phyloP scores from a whole-genome alignment of 2,329 filamentous ascomycete species.

The Exophiala viscosa region DNA sequence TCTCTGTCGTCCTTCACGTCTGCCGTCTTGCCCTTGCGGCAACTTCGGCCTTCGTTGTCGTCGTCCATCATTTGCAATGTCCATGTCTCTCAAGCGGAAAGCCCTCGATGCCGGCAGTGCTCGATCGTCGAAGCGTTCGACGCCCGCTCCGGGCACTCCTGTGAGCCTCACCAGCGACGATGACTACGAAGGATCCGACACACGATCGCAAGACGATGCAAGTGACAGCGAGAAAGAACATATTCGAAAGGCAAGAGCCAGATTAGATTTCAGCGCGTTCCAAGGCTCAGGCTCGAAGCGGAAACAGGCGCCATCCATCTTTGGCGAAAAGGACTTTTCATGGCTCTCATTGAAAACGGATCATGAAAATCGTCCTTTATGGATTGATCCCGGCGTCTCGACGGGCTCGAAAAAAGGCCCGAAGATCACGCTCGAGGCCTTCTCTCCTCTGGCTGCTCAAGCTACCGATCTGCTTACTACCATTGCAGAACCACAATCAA shows the following conservation, averaged over 20 bases:
- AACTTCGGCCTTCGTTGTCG: slow-evolving; percentile 16
- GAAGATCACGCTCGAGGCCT: slow-evolving; percentile 89
- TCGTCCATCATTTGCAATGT: slow-evolving; percentile 29
- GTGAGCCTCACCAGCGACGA: slow-evolving; percentile 51
- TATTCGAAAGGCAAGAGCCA: slow-evolving; percentile 36
- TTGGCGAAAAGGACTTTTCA: slow-evolving; percentile 71
- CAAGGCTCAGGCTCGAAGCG: slow-evolving; percentile 46
- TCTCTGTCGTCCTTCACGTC: neutral
- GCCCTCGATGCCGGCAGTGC: slow-evolving; percentile 36
- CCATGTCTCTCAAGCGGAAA: slow-evolving; percentile 47
- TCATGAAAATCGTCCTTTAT: slow-evolving; percentile 83
- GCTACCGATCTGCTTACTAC: slow-evolving; percentile 95
- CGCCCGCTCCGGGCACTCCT: slow-evolving; percentile 42
- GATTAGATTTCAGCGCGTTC: slow-evolving; percentile 52
- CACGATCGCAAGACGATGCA: slow-evolving; percentile 33
- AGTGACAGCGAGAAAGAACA: slow-evolving; percentile 47
- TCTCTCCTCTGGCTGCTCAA: slow-evolving; percentile 78
- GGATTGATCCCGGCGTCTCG: slow-evolving; percentile 68
- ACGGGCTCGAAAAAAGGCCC: slow-evolving; percentile 56
- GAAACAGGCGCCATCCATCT: slow-evolving; percentile 51
- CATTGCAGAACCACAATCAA: slow-evolving; percentile 86
- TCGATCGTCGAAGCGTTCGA: slow-evolving; percentile 48
- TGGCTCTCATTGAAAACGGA: slow-evolving; percentile 80
- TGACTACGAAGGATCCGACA: slow-evolving; percentile 54
- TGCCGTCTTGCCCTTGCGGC: neutral